A percentile compares a stretch with the other conserved stretches of the same genome.
phyloP scores from a whole-genome alignment of 1,284 basidiomycete genomes.

The Cryptococcus sp. region DNA sequence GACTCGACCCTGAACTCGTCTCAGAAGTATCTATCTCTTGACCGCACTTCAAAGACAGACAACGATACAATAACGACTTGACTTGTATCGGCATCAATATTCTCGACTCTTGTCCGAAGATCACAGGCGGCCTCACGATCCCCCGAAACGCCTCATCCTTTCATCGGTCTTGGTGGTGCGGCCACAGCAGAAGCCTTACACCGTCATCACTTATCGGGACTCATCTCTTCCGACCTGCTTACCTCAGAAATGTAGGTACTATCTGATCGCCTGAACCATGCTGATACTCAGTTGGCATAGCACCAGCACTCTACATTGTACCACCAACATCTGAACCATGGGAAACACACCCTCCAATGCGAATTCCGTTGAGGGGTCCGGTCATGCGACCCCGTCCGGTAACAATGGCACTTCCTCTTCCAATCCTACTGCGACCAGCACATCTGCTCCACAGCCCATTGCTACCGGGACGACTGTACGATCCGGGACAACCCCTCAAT shows the following conservation, averaged over 20 bases:
- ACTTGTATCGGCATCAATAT: no score
- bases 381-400: constrained; percentile 6
- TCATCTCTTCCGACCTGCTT: no score
- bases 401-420: constrained; percentile 6
- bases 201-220: neutral
- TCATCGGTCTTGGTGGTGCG: no score
- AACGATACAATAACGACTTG: neutral
- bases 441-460: constrained; percentile 7
- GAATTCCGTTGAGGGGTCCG: constrained; percentile 7
- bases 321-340: constrained; percentile 37
- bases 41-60: no score
- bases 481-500: constrained; percentile 5
- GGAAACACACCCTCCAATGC: constrained; percentile 35
- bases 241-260: no score
- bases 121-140: no score
- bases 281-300: no score
- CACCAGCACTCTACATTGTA: constrained; percentile 15
- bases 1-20: no score
- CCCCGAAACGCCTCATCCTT: no score
- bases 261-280: no score
- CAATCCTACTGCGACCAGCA: constrained; percentile 3
- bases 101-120: no score
- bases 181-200: neutral
- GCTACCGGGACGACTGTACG: neutral
- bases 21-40: no score